These are phyloP conservation scores for Pisolithus thermaeus DNA, from an alignment of 1,284 basidiomycete species.

Conservation along the genomic window DNA sequence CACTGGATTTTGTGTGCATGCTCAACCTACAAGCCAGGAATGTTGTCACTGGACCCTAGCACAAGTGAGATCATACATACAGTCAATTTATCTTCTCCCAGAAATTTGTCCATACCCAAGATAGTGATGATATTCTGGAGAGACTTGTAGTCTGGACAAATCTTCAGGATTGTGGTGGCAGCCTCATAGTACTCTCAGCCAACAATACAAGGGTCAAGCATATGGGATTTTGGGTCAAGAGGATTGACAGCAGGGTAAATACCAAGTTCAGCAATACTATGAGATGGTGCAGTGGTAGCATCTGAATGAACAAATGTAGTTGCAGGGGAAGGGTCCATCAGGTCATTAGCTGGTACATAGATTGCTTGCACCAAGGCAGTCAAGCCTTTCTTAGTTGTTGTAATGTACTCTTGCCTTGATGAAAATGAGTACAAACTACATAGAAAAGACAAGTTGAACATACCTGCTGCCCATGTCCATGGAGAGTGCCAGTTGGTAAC, in stretches of 20 bases:
- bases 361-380: constrained; percentile 99
- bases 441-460: constrained; percentile 29
- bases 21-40: no score
- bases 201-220: constrained; percentile 98
- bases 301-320: constrained; percentile 99
- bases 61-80: no score
- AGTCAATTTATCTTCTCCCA: no score
- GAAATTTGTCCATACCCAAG: no score
- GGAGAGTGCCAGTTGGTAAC: constrained; percentile 98
- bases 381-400: constrained; percentile 99
- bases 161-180: constrained; percentile 95
- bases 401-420: constrained; percentile 91
- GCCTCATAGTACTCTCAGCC: constrained; percentile 91
- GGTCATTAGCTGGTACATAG: constrained; percentile 99
- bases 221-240: constrained; percentile 98
- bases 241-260: constrained; percentile 99
- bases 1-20: no score
- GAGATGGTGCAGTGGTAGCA: constrained; percentile 97
- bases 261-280: constrained; percentile 98
- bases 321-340: constrained; percentile 99
- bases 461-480: constrained; percentile 99
- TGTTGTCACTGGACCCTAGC: no score
- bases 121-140: constrained; percentile 96
- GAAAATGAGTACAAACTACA: constrained; percentile 10
- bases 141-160: constrained; percentile 99